Evolutionary conservation across 148 eudicot species (phyloP), one percentile per base, ranked within the genome.

Genomic region (Persicaria tinctoria): DNA sequence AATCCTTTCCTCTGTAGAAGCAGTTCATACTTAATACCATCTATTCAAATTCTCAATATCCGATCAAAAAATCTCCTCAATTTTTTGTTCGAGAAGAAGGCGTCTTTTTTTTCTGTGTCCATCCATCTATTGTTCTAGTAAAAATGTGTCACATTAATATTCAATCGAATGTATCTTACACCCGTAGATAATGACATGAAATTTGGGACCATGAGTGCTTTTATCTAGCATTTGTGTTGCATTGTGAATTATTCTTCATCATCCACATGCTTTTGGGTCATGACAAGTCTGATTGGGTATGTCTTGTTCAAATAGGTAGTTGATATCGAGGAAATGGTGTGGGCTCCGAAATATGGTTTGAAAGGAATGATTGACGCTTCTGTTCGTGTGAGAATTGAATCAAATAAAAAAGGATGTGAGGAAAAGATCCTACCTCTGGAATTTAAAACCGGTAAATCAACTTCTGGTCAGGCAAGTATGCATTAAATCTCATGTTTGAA

Each of bases 281-380:
- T 27, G 5, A 41, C 27, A 75, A 76, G 60, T 55, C 32, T 76
- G 8, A 32, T 69, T 8, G 68, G 55, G 60, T 51, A 64, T 78
- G 66, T 50, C 41, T 74, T 57, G 81, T 13, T 76, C 51, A 68
- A 79, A n/a, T 81, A 95, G 98, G 97, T 95, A 57, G 77, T 90
- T 79, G 98, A 95, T 79, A 95, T 95, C 73, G 98, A 95, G 83
- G 98, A 95, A 83, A 93, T 96, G 97, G 97, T 90, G 56, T 96
- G 99, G 99, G 97, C 97, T 63, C 99, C 97, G 62, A 96, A 89
- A 77, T 96, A 90, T 81, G 99, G 99, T 44, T 78, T 96, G 83
- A 96, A 96, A 85, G 99, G 99, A 79, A 84, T 96, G 86, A 88
- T 96, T 80, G 99, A 96, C 85, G 99, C 99, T 72, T 92, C 99